Conservation (phyloP, 1,139 yeast species). For the Debaryomyces robertsiae region DNA sequence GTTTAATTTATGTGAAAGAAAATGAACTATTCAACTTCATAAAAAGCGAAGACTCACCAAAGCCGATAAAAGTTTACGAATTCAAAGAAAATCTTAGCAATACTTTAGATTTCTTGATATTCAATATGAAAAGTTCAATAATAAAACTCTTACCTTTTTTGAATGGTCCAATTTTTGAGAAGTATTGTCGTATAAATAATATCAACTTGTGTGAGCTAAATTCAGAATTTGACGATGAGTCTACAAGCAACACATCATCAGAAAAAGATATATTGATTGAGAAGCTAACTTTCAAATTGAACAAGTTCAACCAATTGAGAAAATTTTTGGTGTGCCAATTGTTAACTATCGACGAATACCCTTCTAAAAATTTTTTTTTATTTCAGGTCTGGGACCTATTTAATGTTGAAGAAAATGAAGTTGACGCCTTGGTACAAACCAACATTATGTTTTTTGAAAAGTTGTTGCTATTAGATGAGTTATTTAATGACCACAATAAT, state of each 20-base stretch:
- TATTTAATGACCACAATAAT: constrained; percentile 30
- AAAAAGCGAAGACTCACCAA: constrained; percentile 13
- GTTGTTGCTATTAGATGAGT: constrained; percentile 23
- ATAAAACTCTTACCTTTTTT: constrained; percentile 34
- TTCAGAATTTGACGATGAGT: constrained; percentile 15
- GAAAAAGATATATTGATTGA: not conserved
- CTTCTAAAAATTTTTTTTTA: constrained; percentile 35
- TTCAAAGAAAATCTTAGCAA: constrained; percentile 16
- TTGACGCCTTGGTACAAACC: constrained; percentile 10
- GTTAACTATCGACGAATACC: constrained; percentile 38
- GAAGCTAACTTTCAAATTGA: constrained; percentile 21
- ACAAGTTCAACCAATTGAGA: constrained; percentile 40
- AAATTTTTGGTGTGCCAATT: constrained; percentile 44
- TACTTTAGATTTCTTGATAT: constrained; percentile 29
- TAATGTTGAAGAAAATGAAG: constrained; percentile 17
- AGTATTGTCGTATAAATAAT: constrained; percentile 42
- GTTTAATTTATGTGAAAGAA: constrained; percentile 37
- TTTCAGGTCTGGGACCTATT: constrained; percentile 35
- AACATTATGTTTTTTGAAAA: constrained; percentile 18
- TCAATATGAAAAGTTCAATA: constrained; percentile 34
- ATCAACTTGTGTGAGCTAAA: constrained; percentile 24
- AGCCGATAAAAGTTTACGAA: constrained; percentile 1
- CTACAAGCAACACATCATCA: not conserved
- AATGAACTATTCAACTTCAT: constrained; percentile 27
- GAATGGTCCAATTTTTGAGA: constrained; percentile 45